Conservation (phyloP, 768 basidiomycete genomes). For the Lactarius sanguifluus region DNA sequence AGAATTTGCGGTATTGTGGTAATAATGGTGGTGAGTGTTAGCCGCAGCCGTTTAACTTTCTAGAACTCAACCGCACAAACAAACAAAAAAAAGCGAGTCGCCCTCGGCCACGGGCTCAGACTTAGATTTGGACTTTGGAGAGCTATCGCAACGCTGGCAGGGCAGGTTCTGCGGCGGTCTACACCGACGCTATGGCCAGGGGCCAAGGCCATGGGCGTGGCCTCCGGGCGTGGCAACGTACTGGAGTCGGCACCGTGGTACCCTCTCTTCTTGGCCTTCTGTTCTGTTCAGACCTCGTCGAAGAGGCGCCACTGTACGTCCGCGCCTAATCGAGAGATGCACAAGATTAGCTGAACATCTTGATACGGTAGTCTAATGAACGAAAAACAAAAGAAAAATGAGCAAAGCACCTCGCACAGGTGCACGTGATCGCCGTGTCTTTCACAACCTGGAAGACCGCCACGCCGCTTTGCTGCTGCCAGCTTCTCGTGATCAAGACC, state of each 20-base stretch:
- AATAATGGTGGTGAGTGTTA: neutral
- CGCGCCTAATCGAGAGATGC: neutral
- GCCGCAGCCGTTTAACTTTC: neutral
- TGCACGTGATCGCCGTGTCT: neutral
- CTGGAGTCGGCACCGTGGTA: neutral
- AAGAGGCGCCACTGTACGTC: neutral
- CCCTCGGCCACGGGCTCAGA: neutral
- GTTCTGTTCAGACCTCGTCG: neutral
- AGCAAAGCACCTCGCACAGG: neutral
- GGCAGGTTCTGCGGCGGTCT: neutral
- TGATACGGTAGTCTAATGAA: neutral
- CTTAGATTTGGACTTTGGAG: neutral
- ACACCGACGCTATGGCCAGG: neutral
- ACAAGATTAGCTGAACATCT: neutral
- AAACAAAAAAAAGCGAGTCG: neutral
- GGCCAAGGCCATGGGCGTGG: neutral
- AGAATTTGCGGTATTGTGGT: neutral
- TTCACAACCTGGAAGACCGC: no score
- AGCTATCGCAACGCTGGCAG: neutral
- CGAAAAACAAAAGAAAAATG: no score
- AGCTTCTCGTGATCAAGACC: neutral
- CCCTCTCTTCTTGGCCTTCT: slow-evolving; percentile 1
- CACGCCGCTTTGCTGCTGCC: neutral
- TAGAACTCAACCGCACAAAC: neutral
- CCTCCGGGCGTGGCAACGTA: neutral